Base-by-base conservation (phyloP, 2,329 filamentous ascomycete genomes). In the Nigrospora oryzae region DNA sequence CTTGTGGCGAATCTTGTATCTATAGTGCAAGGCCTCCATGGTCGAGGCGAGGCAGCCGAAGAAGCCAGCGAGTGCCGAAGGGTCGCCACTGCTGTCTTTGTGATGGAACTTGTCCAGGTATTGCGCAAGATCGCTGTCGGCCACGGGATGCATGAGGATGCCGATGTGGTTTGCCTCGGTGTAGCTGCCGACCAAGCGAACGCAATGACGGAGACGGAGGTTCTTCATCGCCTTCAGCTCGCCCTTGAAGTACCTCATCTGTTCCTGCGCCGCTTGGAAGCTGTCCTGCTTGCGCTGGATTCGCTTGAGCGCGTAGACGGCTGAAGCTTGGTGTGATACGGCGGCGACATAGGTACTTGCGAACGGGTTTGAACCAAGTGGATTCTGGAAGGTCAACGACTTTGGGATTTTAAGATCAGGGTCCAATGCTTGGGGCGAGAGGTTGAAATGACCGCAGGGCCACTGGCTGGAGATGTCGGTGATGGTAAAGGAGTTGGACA, bases 41-140 rank as follows among this genome's bases (percentile, higher is more conserved):
- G 19, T 23, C 19, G 19, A 23, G 19, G 19, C 42, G 2, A 60
- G 49, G 37, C 56, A 59, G 4, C 58, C 58, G 30, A 60, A 60
- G 36, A 55, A 60, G 6, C 41, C 34, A 8, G 33, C 38, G 15
- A 46, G 31, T 17, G 19, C 13, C 35, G 12, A 11, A n/a, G n/a
- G n/a, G n/a, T 37, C 19, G 13, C 35, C 12, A 15, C 19, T 15
- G n/a, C n/a, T n/a, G n/a, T n/a, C n/a, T 10, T 37, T 17, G 2
- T 15, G 35, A 17, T 37, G 13, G 11, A 37, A 15, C 35, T 36
- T 15, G 23, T 40, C n/a, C 17, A 40, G 38, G 13, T 40, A 40
- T 8, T 11, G 15, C 13, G 30, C 17, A 12, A 40, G 15, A 19
- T 40, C 19, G 12, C 14, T 30, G 19, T 40, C 38, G 13, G 38